phyloP scores from a whole-genome alignment of 2,329 filamentous ascomycete species.

The Waltergamsia citrina region DNA sequence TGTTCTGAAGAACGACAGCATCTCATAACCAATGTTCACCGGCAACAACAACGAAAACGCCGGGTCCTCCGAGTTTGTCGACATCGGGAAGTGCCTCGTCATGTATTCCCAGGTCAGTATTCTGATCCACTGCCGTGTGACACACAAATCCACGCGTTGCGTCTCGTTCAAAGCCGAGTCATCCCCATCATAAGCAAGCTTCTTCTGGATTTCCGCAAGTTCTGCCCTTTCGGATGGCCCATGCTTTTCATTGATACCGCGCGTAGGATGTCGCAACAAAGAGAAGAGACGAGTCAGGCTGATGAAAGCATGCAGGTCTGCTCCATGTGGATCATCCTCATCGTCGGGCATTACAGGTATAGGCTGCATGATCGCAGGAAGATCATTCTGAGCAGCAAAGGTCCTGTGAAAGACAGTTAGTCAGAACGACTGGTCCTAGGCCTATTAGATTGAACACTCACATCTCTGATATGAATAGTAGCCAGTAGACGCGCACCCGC shows the following conservation, averaged over 20 bases:
- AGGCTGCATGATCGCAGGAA: conserved; percentile 12
- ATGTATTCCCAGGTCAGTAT: conserved; percentile 17
- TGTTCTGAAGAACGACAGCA: conserved; percentile 8
- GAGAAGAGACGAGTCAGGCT: conserved; percentile 13
- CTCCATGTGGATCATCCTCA: conserved; percentile 7
- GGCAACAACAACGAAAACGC: conserved; percentile 15
- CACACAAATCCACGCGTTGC: conserved; percentile 15
- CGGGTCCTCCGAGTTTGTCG: conserved; percentile 11
- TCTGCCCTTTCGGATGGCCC: not conserved
- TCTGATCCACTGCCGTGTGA: conserved; percentile 17
- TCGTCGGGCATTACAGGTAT: conserved; percentile 11
- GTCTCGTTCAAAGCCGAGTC: conserved; percentile 11
- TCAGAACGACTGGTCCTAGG: not conserved
- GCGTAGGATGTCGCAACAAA: conserved; percentile 8
- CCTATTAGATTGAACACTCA: too few species aligned
- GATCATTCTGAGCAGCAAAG: conserved; percentile 12
- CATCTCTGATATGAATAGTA: conserved; percentile 13
- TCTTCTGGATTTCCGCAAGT: conserved; percentile 10
- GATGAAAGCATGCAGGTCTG: conserved; percentile 10
- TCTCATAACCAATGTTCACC: conserved; percentile 14
- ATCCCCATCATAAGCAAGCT: conserved; percentile 8
- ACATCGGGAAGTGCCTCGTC: conserved; percentile 14
- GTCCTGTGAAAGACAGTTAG: conserved; percentile 2
- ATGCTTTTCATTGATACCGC: not conserved
- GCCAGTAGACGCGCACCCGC: conserved; percentile 13